Evolutionary conservation across 306 rosid genomes (phyloP).

Genomic region (Corylus heterophylla): DNA sequence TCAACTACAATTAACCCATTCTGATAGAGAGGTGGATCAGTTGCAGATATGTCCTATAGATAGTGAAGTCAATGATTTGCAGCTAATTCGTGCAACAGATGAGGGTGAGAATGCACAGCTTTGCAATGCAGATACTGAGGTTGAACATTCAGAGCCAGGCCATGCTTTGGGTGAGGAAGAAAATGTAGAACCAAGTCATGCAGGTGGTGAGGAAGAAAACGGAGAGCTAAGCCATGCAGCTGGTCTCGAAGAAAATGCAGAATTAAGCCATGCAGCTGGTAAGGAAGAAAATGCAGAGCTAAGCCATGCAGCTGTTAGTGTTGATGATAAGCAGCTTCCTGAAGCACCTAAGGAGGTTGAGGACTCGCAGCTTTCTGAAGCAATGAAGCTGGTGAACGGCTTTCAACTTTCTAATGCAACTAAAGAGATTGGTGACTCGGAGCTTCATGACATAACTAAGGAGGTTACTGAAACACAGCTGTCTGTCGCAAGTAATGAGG

Average conservation of each 20-base stretch:
- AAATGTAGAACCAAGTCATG: conserved; percentile 40
- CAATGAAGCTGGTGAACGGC: conserved; percentile 33
- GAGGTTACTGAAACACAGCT: conserved; percentile 27
- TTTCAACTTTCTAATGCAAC: conserved; percentile 30
- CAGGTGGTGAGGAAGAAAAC: conserved; percentile 39
- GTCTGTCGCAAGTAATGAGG: conserved; percentile 30
- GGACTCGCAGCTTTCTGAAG: conserved; percentile 30
- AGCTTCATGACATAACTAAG: conserved; percentile 26
- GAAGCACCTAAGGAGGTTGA: conserved; percentile 21
- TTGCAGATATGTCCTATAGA: conserved; percentile 54
- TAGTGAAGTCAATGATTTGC: conserved; percentile 46
- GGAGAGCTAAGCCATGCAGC: conserved; percentile 49
- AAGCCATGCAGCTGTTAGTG: conserved; percentile 30
- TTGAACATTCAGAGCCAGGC: conserved; percentile 55
- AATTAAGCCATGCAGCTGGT: conserved; percentile 43
- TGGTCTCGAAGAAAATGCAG: conserved; percentile 58
- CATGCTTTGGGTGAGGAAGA: conserved; percentile 43
- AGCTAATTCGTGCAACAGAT: conserved; percentile 50
- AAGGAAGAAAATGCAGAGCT: conserved; percentile 47
- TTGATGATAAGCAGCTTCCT: conserved; percentile 31
- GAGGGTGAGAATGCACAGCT: conserved; percentile 52
- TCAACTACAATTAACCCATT: conserved; percentile 49
- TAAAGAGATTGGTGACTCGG: conserved; percentile 33
- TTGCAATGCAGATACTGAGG: conserved; percentile 55
- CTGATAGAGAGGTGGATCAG: conserved; percentile 57